Evolutionary conservation across 495 filamentous ascomycete species (phyloP).

Genomic region (Podospora tetraspora): DNA sequence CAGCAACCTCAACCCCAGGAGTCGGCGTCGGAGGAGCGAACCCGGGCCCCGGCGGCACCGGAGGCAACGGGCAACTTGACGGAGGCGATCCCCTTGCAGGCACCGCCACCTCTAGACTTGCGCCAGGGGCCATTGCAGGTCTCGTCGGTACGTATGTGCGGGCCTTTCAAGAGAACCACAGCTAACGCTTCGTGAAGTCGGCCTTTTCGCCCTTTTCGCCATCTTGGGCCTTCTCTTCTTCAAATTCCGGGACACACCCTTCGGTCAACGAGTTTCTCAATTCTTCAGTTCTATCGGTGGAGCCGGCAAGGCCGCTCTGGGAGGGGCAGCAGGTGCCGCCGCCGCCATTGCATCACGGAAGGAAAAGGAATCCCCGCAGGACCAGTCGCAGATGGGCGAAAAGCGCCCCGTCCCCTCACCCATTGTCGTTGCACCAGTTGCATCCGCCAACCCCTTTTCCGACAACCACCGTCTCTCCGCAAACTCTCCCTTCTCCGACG

Average conservation of each 20-base stretch:
- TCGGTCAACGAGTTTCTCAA: neutral
- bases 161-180: neutral
- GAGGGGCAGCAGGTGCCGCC: neutral
- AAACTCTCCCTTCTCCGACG: neutral
- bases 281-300: neutral
- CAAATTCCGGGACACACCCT: conserved; percentile 1
- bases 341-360: neutral
- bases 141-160: neutral
- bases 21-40: neutral
- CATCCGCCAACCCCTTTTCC: neutral
- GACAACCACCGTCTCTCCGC: neutral
- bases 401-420: neutral
- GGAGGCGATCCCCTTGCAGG: neutral
- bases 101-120: neutral
- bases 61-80: neutral
- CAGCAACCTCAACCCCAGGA: neutral
- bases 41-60: neutral
- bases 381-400: neutral
- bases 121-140: conserved; percentile 6
- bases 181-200: neutral
- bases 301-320: neutral
- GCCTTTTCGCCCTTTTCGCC: neutral
- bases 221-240: neutral
- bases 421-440: neutral
- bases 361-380: neutral